Base-by-base conservation (phyloP, 176 grass and related monocot genomes). In the Secale cereale region DNA sequence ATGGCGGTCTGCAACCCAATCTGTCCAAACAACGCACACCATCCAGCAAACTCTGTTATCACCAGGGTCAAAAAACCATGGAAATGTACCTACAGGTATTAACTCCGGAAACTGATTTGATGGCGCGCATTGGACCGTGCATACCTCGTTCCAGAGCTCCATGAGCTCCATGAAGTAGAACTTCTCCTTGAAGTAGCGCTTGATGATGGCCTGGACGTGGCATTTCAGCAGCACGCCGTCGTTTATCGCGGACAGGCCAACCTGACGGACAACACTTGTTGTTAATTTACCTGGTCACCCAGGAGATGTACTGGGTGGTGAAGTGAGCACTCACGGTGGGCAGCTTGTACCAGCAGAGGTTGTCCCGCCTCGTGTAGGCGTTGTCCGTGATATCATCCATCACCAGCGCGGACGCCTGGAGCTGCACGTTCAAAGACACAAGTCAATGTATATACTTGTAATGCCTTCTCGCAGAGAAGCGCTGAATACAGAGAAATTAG, bases 321-420 rank as follows among this genome's bases (percentile, higher is more conserved):
- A 25, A 27, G 57, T 17, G 29, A 6, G 20, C 28, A 43, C 76
- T 10, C 35, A 89, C 92, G 33, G 78, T 69, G 9, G 89, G 86
- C 61, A 75, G 80, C 70, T 65, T 89, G 86, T 91, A 91, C 92
- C 92, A 94, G 80, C 92, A 94, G 59, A 89, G 75, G 37, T 88
- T 73, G 8, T 88, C 92, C 17, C 92, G 79, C 81, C 92, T 89
- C 3, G 92, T 94, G 86, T 89, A 82, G 0, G 92, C 82, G 40
- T 94, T 94, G 86, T 94, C 92, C 65, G 87, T 89, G 68, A 94
- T 94, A 52, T 94, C 92, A 75, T 94, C 92, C 20, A 94, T 71
- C 73, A 94, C 80, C 16, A 94, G 86, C 16, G 90, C 87, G 17
- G 84, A 94, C 22, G 92, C 92, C 80, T 94, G 92, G 37, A 94